Conservation (phyloP, 768 basidiomycete species). For the Cyclocybe cylindracea region DNA sequence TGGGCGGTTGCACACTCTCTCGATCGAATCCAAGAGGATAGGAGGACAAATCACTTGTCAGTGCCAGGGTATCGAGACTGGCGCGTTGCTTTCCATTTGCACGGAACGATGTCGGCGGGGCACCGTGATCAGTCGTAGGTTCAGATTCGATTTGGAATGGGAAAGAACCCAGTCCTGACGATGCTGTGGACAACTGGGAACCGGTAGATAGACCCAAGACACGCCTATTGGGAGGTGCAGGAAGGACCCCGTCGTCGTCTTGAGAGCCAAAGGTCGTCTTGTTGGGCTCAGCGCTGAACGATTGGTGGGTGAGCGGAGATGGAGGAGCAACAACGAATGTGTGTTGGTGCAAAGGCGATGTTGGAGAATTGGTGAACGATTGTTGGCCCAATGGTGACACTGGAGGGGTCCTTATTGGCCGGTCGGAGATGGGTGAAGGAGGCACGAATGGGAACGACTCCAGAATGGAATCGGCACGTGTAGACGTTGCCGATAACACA, state of each 20-base stretch:
- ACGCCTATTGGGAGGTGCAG: constrained; percentile 59
- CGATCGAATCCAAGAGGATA: constrained; percentile 79
- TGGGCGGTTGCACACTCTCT: constrained; percentile 36
- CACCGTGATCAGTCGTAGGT: constrained; percentile 34
- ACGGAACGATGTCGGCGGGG: constrained; percentile 31
- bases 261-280: constrained; percentile 9
- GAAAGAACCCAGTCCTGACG: constrained; percentile 82
- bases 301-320: constrained; percentile 62
- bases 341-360: constrained; percentile 63
- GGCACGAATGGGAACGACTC: constrained; percentile 90
- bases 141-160: constrained; percentile 84
- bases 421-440: constrained; percentile 85
- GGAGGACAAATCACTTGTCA: constrained; percentile 82
- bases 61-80: constrained; percentile 81
- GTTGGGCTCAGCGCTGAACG: constrained; percentile 27
- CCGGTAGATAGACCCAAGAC: constrained; percentile 72
- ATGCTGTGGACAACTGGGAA: constrained; percentile 76
- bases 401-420: constrained; percentile 73
- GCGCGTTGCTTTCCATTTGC: constrained; percentile 60
- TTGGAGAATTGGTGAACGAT: constrained; percentile 47
- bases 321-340: constrained; percentile 39
- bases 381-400: constrained; percentile 72
- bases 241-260: constrained; percentile 29
- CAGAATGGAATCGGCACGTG: constrained; percentile 80
- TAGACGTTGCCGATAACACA: constrained; percentile 65